Percentiles rank a stretch among this genome's conserved stretches.
Evolutionary conservation across 2,329 filamentous ascomycete species (phyloP).

Genomic region (Aspergillus amoenus): DNA sequence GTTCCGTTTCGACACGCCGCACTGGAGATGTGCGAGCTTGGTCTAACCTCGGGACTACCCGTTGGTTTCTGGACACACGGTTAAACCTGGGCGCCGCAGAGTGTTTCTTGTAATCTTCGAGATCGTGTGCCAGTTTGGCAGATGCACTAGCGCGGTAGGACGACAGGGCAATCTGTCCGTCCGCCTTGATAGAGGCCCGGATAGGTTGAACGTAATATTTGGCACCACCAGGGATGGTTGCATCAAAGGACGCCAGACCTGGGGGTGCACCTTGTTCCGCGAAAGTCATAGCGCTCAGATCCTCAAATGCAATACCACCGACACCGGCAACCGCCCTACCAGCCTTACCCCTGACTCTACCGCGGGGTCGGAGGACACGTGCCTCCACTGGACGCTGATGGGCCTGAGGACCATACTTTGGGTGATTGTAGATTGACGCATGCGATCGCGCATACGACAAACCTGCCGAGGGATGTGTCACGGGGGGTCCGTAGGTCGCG

Average conservation of each 20-base stretch:
- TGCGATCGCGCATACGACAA: constrained; percentile 60
- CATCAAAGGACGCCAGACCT: constrained; percentile 45
- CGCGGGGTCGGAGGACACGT: constrained; percentile 55
- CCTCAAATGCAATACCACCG: constrained; percentile 43
- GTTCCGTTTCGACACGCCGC: neutral
- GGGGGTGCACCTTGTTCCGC: constrained; percentile 36
- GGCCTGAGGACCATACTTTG: constrained; percentile 59
- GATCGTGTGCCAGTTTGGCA: constrained; percentile 35
- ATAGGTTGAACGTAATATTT: constrained; percentile 54
- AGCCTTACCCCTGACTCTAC: constrained; percentile 31
- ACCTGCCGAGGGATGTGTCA: constrained; percentile 65
- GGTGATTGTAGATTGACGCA: constrained; percentile 59
- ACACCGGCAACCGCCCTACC: constrained; percentile 40
- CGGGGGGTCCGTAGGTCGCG: constrained; percentile 51
- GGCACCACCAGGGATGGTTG: constrained; percentile 49
- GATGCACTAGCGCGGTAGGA: constrained; percentile 34
- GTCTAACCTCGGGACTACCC: constrained; percentile 33
- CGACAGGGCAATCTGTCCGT: constrained; percentile 44
- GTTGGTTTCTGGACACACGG: constrained; percentile 22
- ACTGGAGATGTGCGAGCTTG: constrained; percentile 14
- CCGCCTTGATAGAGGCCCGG: constrained; percentile 46
- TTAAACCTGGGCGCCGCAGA: constrained; percentile 13
- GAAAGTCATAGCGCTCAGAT: constrained; percentile 36
- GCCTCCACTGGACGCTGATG: constrained; percentile 54
- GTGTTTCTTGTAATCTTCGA: constrained; percentile 36